These are phyloP conservation scores for Corylus heterophylla DNA, from an alignment of 306 rosid species.

Conservation along the genomic window DNA sequence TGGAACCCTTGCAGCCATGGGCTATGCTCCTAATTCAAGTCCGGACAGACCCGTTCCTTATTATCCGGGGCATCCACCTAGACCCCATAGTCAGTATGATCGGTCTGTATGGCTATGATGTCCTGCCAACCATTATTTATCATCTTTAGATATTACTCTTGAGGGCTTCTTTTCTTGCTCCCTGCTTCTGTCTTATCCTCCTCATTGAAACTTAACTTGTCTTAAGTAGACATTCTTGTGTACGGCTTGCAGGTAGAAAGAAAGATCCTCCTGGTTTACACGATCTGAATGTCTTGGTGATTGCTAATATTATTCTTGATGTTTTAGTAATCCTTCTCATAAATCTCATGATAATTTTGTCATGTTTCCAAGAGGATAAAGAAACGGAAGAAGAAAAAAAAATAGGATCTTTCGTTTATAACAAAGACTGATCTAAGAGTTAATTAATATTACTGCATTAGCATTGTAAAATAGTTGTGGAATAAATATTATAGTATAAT, in stretches of 20 bases:
- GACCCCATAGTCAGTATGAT: constrained; percentile 14
- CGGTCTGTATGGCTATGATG: constrained; percentile 24
- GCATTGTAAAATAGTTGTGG: too few species aligned
- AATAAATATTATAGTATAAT: too few species aligned
- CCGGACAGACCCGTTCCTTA: constrained; percentile 9
- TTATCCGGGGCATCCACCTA: constrained; percentile 15
- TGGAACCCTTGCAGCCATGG: neutral
- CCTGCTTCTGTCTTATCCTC: neutral
- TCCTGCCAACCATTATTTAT: constrained; percentile 13
- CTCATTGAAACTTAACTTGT: neutral
- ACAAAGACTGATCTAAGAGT: too few species aligned
- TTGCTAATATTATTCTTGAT: neutral
- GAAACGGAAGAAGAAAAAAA: too few species aligned
- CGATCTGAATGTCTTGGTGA: neutral
- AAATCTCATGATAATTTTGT: neutral
- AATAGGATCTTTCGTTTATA: too few species aligned
- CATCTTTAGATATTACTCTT: constrained; percentile 25
- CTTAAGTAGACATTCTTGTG: neutral
- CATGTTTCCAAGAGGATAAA: neutral
- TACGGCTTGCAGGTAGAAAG: neutral
- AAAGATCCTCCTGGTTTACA: neutral
- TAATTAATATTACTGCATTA: too few species aligned
- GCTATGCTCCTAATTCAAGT: constrained; percentile 18
- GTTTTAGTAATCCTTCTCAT: neutral
- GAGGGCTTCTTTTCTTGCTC: neutral